Conservation (phyloP, 331 rosid genomes). For the Malus hybrid region DNA sequence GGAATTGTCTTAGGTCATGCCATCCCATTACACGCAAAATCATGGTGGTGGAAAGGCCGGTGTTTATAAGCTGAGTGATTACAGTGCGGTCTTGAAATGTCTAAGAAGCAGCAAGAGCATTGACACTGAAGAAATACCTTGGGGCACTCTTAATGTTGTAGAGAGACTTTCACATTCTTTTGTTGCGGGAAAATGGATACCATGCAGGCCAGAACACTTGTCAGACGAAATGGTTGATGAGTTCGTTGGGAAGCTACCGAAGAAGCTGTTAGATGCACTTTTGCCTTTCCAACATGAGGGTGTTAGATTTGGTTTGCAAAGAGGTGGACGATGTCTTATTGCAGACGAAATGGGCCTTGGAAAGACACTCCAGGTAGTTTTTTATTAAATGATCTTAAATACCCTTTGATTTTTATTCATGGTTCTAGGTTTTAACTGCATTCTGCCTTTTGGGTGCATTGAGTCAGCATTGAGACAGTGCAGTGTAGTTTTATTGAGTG, state of each 20-base stretch:
- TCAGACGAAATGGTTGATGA: conserved; percentile 61
- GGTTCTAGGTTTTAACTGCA: background rate
- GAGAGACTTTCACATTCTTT: conserved; percentile 62
- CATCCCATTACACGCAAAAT: conserved; percentile 74
- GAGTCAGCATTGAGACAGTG: background rate
- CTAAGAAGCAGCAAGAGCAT: conserved; percentile 39
- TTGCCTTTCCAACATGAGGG: conserved; percentile 91
- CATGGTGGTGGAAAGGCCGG: conserved; percentile 53
- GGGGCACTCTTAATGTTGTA: conserved; percentile 64
- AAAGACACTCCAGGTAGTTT: conserved; percentile 78
- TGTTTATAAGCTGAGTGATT: conserved; percentile 58
- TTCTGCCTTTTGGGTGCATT: background rate
- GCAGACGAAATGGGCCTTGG: conserved; percentile 99
- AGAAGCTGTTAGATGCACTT: conserved; percentile 34
- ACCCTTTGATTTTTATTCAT: background rate
- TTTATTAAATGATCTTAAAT: background rate
- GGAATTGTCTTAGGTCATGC: conserved; percentile 44
- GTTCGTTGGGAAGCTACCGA: conserved; percentile 55
- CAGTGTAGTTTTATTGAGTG: background rate
- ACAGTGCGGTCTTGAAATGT: conserved; percentile 37
- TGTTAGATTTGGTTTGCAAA: conserved; percentile 60
- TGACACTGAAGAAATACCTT: conserved; percentile 76
- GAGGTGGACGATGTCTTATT: conserved; percentile 90
- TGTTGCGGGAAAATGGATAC: conserved; percentile 47
- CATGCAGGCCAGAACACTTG: conserved; percentile 70